phyloP scores from a whole-genome alignment of 805 yeast genomes.

The Saturnispora zaruensis region DNA sequence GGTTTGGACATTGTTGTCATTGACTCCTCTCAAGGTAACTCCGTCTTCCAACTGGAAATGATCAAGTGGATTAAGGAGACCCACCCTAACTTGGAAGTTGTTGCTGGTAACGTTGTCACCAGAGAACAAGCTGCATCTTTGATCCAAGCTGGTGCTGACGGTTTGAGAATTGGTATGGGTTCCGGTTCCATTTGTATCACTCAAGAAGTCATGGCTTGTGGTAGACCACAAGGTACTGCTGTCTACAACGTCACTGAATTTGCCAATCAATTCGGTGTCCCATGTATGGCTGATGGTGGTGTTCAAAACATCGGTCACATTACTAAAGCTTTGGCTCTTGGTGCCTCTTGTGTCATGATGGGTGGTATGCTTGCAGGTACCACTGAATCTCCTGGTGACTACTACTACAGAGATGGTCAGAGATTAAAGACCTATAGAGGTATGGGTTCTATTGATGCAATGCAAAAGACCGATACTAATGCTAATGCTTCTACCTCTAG shows the following conservation, averaged over 20 bases:
- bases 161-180: slow-evolving; percentile 98
- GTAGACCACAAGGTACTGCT: slow-evolving; percentile 99
- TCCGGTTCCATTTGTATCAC: slow-evolving; percentile 99
- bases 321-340: slow-evolving; percentile 91
- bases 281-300: slow-evolving; percentile 99
- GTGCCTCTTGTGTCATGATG: slow-evolving; percentile 98
- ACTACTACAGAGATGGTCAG: slow-evolving; percentile 96
- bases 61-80: slow-evolving; percentile 80
- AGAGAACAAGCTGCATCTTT: slow-evolving; percentile 97
- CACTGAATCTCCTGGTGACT: slow-evolving; percentile 95
- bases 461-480: slow-evolving; percentile 80
- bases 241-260: slow-evolving; percentile 91
- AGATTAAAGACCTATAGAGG: slow-evolving; percentile 97
- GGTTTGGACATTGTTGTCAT: slow-evolving; percentile 94
- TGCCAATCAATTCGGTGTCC: slow-evolving; percentile 92
- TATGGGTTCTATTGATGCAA: slow-evolving; percentile 99
- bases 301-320: slow-evolving; percentile 97
- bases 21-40: slow-evolving; percentile 97
- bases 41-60: slow-evolving; percentile 90
- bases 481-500: slow-evolving; percentile 98
- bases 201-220: slow-evolving; percentile 99
- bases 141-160: slow-evolving; percentile 95
- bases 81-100: slow-evolving; percentile 73
- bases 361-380: slow-evolving; percentile 99
- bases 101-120: slow-evolving; percentile 98